Percentiles rank a stretch among this genome's conserved stretches.
Evolutionary conservation across 2,329 filamentous ascomycete genomes (phyloP).

Genomic region (Colletotrichum spaethianum): DNA sequence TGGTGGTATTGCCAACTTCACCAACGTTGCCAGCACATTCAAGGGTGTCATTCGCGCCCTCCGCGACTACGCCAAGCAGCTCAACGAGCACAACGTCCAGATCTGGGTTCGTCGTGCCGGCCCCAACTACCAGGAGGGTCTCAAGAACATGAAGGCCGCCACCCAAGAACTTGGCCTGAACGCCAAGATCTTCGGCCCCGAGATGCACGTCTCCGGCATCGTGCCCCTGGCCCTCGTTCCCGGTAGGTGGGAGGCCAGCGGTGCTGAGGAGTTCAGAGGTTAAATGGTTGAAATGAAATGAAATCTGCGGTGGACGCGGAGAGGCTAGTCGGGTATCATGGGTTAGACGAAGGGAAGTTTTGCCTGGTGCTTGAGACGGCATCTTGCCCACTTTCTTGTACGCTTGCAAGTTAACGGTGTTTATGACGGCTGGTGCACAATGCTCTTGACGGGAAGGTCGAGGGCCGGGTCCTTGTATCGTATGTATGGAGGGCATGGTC

Average conservation of each 20-base stretch:
- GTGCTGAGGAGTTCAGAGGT: constrained; percentile 72
- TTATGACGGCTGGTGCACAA: constrained; percentile 42
- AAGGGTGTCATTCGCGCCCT: constrained; percentile 99
- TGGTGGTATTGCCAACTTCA: constrained; percentile 99
- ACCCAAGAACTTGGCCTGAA: constrained; percentile 91
- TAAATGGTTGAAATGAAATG: constrained; percentile 52
- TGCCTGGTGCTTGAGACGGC: constrained; percentile 37
- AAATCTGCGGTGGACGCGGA: constrained; percentile 24
- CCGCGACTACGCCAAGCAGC: constrained; percentile 86
- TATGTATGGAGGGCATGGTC: constrained; percentile 43
- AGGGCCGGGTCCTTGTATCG: constrained; percentile 42
- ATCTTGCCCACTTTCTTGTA: constrained; percentile 43
- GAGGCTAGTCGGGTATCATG: constrained; percentile 31
- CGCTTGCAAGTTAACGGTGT: constrained; percentile 42
- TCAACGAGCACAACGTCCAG: constrained; percentile 97
- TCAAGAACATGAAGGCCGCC: constrained; percentile 99
- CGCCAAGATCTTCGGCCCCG: constrained; percentile 75
- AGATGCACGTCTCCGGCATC: constrained; percentile 98
- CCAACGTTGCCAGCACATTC: constrained; percentile 99
- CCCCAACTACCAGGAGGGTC: constrained; percentile 99
- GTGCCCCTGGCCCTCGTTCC: constrained; percentile 89
- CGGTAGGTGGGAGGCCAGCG: constrained; percentile 74
- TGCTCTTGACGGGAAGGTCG: constrained; percentile 39
- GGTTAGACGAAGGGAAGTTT: constrained; percentile 41
- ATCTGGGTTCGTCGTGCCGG: constrained; percentile 95